Conservation (phyloP, 2,329 filamentous ascomycete species). For the Fusarium burgessii region DNA sequence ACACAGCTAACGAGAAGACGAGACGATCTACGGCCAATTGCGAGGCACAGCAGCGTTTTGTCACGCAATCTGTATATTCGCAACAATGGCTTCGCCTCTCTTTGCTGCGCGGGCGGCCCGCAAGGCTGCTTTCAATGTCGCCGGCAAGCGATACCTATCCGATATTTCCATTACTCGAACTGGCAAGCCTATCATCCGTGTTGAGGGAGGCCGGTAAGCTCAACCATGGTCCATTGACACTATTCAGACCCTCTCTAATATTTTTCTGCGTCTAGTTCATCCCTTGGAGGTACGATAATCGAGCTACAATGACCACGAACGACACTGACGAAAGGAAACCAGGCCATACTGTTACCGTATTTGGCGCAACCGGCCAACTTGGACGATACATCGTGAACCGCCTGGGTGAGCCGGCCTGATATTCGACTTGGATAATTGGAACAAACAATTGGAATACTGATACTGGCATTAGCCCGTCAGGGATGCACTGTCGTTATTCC, state of each 20-base stretch:
- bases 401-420: constrained; percentile 68
- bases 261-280: constrained; percentile 70
- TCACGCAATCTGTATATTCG: constrained; percentile 46
- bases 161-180: constrained; percentile 95
- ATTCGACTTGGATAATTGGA: not conserved
- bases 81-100: constrained; percentile 68
- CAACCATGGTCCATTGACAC: constrained; percentile 39
- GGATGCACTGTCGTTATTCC: constrained; percentile 96
- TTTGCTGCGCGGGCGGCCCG: constrained; percentile 67
- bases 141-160: constrained; percentile 70
- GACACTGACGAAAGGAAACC: constrained; percentile 50
- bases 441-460: constrained; percentile 36
- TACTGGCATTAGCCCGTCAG: constrained; percentile 73
- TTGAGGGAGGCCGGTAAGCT: constrained; percentile 87
- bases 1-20: constrained; percentile 39
- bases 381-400: constrained; percentile 98
- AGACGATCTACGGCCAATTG: constrained; percentile 48
- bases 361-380: constrained; percentile 95
- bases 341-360: constrained; percentile 97
- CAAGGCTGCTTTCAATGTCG: constrained; percentile 59
- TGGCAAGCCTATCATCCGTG: constrained; percentile 92
- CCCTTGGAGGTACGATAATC: constrained; percentile 78
- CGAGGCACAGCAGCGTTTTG: constrained; percentile 49
- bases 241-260: constrained; percentile 44
- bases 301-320: constrained; percentile 21